Evolutionary conservation across 805 yeast genomes (phyloP).

Genomic region (Ogataea naganishii): DNA sequence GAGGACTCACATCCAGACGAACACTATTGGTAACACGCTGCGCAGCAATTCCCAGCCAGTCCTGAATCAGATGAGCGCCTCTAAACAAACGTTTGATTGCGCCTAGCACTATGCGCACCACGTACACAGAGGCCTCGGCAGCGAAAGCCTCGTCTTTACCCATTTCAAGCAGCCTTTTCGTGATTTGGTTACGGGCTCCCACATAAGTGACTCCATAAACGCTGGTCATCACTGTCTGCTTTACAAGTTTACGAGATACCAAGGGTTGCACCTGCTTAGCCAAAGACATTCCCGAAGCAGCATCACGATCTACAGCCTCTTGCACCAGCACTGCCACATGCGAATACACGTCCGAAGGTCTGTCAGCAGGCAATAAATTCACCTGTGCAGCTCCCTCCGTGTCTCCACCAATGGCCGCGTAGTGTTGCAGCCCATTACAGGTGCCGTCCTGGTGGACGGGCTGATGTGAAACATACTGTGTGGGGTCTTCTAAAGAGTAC

Average conservation of each 20-base stretch:
- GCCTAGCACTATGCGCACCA: conserved; percentile 70
- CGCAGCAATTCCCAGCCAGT: conserved; percentile 90
- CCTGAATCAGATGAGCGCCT: conserved; percentile 93
- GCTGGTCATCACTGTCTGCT: conserved; percentile 97
- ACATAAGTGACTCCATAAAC: conserved; percentile 94
- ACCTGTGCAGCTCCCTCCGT: conserved; percentile 76
- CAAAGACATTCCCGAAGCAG: conserved; percentile 40
- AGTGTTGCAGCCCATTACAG: conserved; percentile 80
- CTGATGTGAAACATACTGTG: conserved; percentile 55
- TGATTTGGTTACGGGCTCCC: conserved; percentile 88
- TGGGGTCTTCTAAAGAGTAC: conserved; percentile 51
- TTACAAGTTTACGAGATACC: conserved; percentile 80
- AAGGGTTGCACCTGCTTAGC: conserved; percentile 52
- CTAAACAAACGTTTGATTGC: conserved; percentile 79
- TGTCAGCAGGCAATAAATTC: conserved; percentile 59
- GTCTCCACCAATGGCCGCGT: conserved; percentile 85
- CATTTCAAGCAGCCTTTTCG: conserved; percentile 59
- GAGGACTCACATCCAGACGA: conserved; percentile 44
- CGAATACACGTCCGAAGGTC: conserved; percentile 71
- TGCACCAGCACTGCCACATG: conserved; percentile 61
- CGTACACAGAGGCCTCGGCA: conserved; percentile 45
- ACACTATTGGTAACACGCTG: conserved; percentile 70
- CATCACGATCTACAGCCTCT: conserved; percentile 43
- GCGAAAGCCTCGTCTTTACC: conserved; percentile 33
- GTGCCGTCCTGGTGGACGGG: conserved; percentile 87